These are phyloP conservation scores for Daldinia vernicosa DNA, from an alignment of 495 filamentous ascomycete species.

Conservation along the genomic window DNA sequence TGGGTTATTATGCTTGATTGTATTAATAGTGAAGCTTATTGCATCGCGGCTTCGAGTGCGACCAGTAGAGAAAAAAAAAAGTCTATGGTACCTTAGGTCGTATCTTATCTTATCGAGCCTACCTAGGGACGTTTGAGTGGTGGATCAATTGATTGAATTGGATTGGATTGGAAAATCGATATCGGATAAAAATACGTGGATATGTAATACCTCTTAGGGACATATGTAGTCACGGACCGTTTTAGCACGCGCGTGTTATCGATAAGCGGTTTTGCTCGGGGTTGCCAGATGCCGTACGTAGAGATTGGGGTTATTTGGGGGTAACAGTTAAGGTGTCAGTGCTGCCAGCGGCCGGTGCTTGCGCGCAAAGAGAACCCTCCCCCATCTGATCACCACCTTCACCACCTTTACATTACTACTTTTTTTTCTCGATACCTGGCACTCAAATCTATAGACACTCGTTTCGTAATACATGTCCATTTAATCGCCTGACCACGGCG, in stretches of 20 bases:
- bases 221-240: background rate
- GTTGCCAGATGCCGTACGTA: constrained; percentile 26
- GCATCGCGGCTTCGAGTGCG: background rate
- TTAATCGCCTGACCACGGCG: constrained; percentile 11
- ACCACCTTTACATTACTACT: constrained; percentile 1
- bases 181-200: constrained; percentile 21
- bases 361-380: constrained; percentile 37
- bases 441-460: constrained; percentile 38
- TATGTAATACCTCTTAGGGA: background rate
- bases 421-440: constrained; percentile 27
- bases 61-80: constrained; percentile 30
- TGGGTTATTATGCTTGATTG: constrained; percentile 1
- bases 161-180: constrained; percentile 3
- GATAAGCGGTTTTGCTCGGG: constrained; percentile 34
- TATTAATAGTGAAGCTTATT: background rate
- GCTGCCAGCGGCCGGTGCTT: constrained; percentile 17
- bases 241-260: constrained; percentile 16
- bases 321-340: background rate
- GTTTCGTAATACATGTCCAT: constrained; percentile 27
- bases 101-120: constrained; percentile 32
- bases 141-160: background rate
- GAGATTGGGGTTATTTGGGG: constrained; percentile 24
- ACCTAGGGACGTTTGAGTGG: background rate
- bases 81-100: background rate
- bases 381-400: constrained; percentile 40